Base-by-base conservation (phyloP, 305 asterid genomes). In the Fraxinus nigra region DNA sequence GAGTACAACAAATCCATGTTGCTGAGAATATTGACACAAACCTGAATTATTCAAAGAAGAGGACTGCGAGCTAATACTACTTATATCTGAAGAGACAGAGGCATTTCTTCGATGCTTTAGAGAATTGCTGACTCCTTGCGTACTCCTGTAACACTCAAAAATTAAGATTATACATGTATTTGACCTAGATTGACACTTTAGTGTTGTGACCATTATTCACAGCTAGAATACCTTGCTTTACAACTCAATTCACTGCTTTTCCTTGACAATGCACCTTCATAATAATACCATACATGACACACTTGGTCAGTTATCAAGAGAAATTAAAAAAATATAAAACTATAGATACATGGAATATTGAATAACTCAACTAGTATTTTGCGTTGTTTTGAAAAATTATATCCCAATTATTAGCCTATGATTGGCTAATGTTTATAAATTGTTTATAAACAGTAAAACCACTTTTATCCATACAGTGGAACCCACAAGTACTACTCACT, bases 51-150 rank as follows among this genome's bases (percentile, higher is more conserved):
- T 89, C 63, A 90, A 88, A 80, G 93, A 76, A 79, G 92, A 87
- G 65, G 93, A 89, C 76, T 82, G 86, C 54, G 88, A 86, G 88
- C 92, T 88, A 82, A 88, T 86, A 87, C 94, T 88, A 87, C 96
- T 93, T 87, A 90, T 90, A 82, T 95, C 99, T 72, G 99, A 94
- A 83, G 97, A 88, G 81, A 89, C 90, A 13, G 98, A 92, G 76
- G 92, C 82, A 30, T 84, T 94, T 90, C 96, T 94, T 43, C 88
- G 89, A 85, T 88, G 97, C 92, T 84, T 91, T 65, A 54, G 73
- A 84, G 92, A 84, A 84, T 74, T 84, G 87, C 78, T 77, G 78
- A 63, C 87, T 73, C 88, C 93, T 81, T 92, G 97, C 54, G 83
- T 43, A 81, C 82, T 84, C 92, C 97, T 92, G 81, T 18, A 80